phyloP scores from a whole-genome alignment of 2,329 filamentous ascomycete species.

The Aspergillus sp. region DNA sequence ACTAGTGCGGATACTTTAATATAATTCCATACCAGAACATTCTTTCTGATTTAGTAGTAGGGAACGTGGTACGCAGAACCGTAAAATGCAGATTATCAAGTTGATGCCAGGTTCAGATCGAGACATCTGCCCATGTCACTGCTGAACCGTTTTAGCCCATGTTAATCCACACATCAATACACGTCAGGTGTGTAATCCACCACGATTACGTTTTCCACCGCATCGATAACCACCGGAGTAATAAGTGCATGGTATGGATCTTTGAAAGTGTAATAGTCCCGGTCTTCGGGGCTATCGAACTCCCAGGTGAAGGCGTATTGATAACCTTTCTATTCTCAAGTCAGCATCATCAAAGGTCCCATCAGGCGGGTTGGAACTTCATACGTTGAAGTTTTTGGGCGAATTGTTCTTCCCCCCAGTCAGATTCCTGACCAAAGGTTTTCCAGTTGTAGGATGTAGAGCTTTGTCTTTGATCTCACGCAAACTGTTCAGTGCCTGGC shows the following conservation, averaged over 20 bases:
- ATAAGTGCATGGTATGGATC: constrained; percentile 2
- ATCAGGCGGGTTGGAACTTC: neutral
- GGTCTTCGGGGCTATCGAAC: constrained; percentile 1
- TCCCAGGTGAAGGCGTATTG: constrained; percentile 2
- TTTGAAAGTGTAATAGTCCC: constrained; percentile 3
- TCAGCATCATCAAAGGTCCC: neutral
- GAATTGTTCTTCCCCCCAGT: constrained; percentile 5
- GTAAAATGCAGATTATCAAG: neutral
- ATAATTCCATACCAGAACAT: neutral
- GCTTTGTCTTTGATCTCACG: constrained; percentile 6
- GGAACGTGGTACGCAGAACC: neutral
- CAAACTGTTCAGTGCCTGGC: neutral
- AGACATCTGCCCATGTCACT: neutral
- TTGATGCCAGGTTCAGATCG: neutral
- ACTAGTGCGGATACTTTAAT: neutral
- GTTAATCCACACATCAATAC: neutral
- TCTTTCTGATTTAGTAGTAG: neutral
- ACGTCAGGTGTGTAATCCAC: constrained; percentile 2
- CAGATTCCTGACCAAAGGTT: neutral
- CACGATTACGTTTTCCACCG: constrained; percentile 1
- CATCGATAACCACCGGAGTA: constrained; percentile 1
- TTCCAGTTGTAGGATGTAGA: constrained; percentile 1
- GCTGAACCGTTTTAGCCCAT: neutral
- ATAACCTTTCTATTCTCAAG: neutral
- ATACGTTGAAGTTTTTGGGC: constrained; percentile 1